Conservation (phyloP, 2,329 filamentous ascomycete species). For the Exophiala sp. region DNA sequence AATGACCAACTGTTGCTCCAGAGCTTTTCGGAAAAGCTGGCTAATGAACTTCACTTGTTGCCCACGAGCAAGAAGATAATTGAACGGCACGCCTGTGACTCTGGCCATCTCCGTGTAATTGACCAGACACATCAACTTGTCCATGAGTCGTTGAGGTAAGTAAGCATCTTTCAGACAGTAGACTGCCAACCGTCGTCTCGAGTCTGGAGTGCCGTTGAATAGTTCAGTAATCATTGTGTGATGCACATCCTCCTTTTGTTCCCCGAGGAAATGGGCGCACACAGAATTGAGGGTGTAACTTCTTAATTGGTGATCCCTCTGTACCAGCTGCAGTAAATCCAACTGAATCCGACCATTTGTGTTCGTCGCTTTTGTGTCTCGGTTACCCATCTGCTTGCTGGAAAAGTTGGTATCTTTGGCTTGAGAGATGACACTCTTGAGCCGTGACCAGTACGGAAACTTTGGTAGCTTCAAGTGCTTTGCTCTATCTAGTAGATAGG, state of each 20-base stretch:
- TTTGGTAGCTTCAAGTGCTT: conserved; percentile 72
- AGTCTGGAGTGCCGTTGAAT: conserved; percentile 94
- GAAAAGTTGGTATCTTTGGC: conserved; percentile 82
- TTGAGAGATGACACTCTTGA: conserved; percentile 67
- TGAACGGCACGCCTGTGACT: conserved; percentile 98
- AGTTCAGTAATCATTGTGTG: conserved; percentile 99
- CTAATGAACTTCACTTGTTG: conserved; percentile 98
- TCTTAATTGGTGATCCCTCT: conserved; percentile 88
- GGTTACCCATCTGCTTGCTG: conserved; percentile 97
- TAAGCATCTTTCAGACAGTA: conserved; percentile 99
- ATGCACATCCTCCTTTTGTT: conserved; percentile 98
- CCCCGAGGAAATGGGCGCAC: conserved; percentile 86
- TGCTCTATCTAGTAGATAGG: conserved; percentile 86
- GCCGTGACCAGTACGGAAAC: conserved; percentile 84
- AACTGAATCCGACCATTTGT: conserved; percentile 91
- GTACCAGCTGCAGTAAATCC: conserved; percentile 89
- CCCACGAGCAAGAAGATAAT: conserved; percentile 82
- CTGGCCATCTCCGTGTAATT: conserved; percentile 99
- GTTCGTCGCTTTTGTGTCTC: conserved; percentile 90
- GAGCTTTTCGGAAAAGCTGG: conserved; percentile 90
- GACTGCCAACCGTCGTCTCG: conserved; percentile 80
- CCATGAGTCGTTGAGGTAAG: conserved; percentile 87
- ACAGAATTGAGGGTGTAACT: conserved; percentile 98
- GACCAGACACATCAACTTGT: conserved; percentile 96
- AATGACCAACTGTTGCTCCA: conserved; percentile 90